Evolutionary conservation across 2,329 filamentous ascomycete genomes (phyloP).

Genomic region (Ophiobolus disseminans): DNA sequence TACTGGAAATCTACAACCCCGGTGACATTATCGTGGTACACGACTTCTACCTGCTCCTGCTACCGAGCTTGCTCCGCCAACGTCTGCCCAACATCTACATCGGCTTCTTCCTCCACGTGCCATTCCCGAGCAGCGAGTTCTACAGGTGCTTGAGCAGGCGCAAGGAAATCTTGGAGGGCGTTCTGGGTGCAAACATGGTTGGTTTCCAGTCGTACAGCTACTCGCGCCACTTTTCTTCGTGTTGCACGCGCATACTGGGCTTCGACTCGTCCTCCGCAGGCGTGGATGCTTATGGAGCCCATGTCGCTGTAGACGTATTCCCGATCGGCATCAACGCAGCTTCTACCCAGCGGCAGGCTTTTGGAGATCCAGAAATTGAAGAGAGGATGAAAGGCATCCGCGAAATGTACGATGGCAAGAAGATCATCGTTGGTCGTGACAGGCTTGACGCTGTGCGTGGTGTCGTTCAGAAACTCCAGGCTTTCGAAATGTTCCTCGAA

Average conservation of each 20-base stretch:
- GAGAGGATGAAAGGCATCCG: conserved; percentile 75
- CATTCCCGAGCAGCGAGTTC: conserved; percentile 96
- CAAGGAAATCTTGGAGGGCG: conserved; percentile 88
- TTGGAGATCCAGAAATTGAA: conserved; percentile 71
- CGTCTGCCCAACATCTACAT: conserved; percentile 89
- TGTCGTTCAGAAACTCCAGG: conserved; percentile 94
- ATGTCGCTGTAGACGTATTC: conserved; percentile 90
- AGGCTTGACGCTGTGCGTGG: conserved; percentile 92
- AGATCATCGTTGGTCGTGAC: conserved; percentile 93
- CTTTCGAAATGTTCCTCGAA: conserved; percentile 90
- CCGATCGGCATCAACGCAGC: conserved; percentile 93
- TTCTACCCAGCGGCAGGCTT: conserved; percentile 77
- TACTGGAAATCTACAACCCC: conserved; percentile 86
- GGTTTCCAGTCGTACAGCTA: conserved; percentile 97
- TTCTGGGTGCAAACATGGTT: conserved; percentile 89
- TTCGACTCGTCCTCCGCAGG: conserved; percentile 86
- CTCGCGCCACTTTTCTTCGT: conserved; percentile 91
- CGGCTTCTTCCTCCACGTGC: conserved; percentile 91
- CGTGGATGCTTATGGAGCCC: conserved; percentile 86
- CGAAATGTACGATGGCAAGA: conserved; percentile 83
- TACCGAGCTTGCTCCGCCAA: conserved; percentile 88
- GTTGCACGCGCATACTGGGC: conserved; percentile 88
- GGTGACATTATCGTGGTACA: conserved; percentile 93
- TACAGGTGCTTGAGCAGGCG: conserved; percentile 85
- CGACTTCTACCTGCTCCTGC: conserved; percentile 90